These are phyloP conservation scores for Limtongozyma cylindracea DNA, from an alignment of 805 yeast genomes.

Conservation along the genomic window DNA sequence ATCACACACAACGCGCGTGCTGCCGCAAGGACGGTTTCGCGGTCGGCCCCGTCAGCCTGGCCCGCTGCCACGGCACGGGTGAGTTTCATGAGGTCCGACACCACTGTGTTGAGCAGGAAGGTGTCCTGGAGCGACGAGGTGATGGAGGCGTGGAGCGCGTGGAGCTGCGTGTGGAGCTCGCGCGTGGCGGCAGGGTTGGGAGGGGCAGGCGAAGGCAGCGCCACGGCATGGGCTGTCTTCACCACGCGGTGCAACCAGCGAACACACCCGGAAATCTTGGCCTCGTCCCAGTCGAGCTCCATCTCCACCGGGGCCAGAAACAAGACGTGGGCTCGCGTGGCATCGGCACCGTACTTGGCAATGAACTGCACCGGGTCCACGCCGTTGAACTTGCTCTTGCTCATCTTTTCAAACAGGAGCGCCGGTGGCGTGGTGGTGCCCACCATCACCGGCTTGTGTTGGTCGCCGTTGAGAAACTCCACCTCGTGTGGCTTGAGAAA, in stretches of 20 bases:
- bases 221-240: slow-evolving; percentile 1
- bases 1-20: slow-evolving; percentile 30
- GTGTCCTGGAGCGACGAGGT: slow-evolving; percentile 32
- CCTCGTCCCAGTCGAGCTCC: slow-evolving; percentile 73
- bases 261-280: slow-evolving; percentile 64
- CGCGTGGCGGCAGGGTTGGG: not conserved
- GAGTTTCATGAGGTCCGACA: slow-evolving; percentile 76
- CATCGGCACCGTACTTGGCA: slow-evolving; percentile 65
- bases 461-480: slow-evolving; percentile 13
- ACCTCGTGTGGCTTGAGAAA: slow-evolving; percentile 66
- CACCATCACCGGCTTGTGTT: slow-evolving; percentile 16
- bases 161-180: slow-evolving; percentile 28
- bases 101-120: slow-evolving; percentile 55
- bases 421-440: slow-evolving; percentile 24
- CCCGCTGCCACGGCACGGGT: slow-evolving; percentile 23
- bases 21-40: no score
- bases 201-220: no score
- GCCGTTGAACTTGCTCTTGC: slow-evolving; percentile 87
- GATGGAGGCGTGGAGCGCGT: slow-evolving; percentile 18
- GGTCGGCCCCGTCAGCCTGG: no score
- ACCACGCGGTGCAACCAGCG: slow-evolving; percentile 59
- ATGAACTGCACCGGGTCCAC: slow-evolving; percentile 74
- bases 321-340: slow-evolving; percentile 76
- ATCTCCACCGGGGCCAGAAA: slow-evolving; percentile 83
- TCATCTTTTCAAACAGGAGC: slow-evolving; percentile 73